Percentiles rank a stretch among this genome's conserved stretches.
Evolutionary conservation across 805 yeast genomes (phyloP).

Genomic region (Monosporozyma aquatica): DNA sequence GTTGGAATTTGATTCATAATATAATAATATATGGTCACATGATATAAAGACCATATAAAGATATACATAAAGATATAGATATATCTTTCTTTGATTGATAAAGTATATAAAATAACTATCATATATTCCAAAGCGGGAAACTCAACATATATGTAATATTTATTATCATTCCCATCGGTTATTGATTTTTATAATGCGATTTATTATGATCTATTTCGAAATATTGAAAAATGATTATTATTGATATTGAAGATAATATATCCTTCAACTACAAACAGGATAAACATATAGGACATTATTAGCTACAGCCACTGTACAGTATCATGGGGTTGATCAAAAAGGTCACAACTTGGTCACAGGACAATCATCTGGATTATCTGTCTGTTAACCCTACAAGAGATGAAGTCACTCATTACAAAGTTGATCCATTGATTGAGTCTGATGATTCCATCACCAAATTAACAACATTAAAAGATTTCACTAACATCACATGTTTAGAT

Average conservation of each 20-base stretch:
- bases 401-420: conserved; percentile 59
- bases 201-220: no score
- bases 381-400: conserved; percentile 75
- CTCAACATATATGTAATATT: no score
- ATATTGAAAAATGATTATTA: no score
- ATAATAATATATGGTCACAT: no score
- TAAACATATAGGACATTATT: no score
- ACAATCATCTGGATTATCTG: conserved; percentile 31
- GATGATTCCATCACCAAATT: conserved; percentile 47
- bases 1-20: conserved; percentile 23
- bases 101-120: no score
- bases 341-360: conserved; percentile 28
- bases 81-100: neutral
- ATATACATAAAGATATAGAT: neutral
- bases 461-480: conserved; percentile 54
- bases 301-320: no score
- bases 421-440: conserved; percentile 39
- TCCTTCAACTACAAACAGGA: no score
- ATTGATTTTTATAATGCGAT: no score
- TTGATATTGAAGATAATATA: no score
- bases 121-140: no score
- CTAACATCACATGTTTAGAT: conserved; percentile 55
- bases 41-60: neutral
- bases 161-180: no score
- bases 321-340: conserved; percentile 30